Evolutionary conservation across 2,329 filamentous ascomycete genomes (phyloP), one percentile per base, ranked within the genome.

Genomic region (Zelopaecilomyces penicillatus): DNA sequence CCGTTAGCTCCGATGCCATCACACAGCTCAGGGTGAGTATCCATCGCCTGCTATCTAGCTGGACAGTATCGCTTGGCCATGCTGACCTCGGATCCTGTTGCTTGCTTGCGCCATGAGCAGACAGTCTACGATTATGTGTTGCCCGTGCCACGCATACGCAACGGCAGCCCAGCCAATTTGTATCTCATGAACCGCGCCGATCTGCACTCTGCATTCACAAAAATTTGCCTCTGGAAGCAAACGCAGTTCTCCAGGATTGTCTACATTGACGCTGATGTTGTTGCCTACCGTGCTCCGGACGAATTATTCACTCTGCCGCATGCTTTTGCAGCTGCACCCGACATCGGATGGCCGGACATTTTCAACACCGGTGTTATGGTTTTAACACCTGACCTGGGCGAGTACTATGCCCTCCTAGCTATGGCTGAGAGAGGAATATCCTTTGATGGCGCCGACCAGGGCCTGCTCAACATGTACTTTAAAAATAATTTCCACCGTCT

Each of bases 351-450:
- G 93, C 93, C 93, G 31, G 93, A 98, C 67, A 78, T 90, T 49
- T 97, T 97, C 80, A 98, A 98, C 67, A 89, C 86, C n/a, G 93
- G 93, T 58, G 81, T 98, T 55, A 94, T 98, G 88, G 88, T 89
- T 32, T 67, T 98, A 48, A 83, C 76, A 11, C 93, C 93, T 31
- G 85, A 91, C 65, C 73, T 90, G 76, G 85, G 83, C 46, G 90
- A 95, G 54, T 97, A 90, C 66, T 83, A 88, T 66, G 85, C 87
- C 36, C 74, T 98, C 60, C 73, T 82, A 51, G 87, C 86, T 51
- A 81, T 96, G 74, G 89, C 93, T 28, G 78, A 89, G 54, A 75
- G 82, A 44, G 90, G 90, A 28, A 86, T 91, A 61, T 96, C 90
- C 52, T 98, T 98, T 60, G 93, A 98, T 62, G 93, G 93, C 40